These are phyloP conservation scores for Cystobasidium slooffiae DNA, from an alignment of 1,284 basidiomycete genomes.

Conservation along the genomic window DNA sequence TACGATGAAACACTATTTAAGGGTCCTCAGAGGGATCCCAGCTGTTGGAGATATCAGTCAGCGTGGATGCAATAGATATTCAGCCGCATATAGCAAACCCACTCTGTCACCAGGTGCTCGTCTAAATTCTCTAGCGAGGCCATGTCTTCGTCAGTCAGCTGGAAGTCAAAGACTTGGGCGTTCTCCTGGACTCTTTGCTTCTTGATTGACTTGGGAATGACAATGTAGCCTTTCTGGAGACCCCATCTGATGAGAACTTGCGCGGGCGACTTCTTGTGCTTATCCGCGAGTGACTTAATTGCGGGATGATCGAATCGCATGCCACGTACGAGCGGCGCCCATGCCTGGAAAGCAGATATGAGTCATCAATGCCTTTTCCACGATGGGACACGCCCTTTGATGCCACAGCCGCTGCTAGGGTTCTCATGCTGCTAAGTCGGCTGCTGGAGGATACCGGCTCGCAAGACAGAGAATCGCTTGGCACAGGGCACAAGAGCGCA, in stretches of 20 bases:
- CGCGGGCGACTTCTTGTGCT: slow-evolving; percentile 68
- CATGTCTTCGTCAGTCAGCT: slow-evolving; percentile 69
- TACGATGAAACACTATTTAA: neutral
- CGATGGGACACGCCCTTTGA: too few relatives aligned
- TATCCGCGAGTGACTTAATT: slow-evolving; percentile 64
- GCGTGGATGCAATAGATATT: neutral
- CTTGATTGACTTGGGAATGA: slow-evolving; percentile 76
- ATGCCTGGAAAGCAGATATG: slow-evolving; percentile 13
- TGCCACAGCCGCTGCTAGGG: too few relatives aligned
- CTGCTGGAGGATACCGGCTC: too few relatives aligned
- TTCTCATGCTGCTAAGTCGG: too few relatives aligned
- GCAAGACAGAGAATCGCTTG: too few relatives aligned
- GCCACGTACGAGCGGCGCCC: slow-evolving; percentile 67
- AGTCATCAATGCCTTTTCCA: too few relatives aligned
- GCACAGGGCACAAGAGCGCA: too few relatives aligned
- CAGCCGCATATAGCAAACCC: neutral
- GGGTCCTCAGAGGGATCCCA: slow-evolving; percentile 42
- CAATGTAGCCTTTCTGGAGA: slow-evolving; percentile 71
- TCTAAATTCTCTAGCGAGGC: slow-evolving; percentile 66
- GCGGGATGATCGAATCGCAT: slow-evolving; percentile 65
- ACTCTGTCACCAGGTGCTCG: slow-evolving; percentile 45
- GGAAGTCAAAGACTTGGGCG: slow-evolving; percentile 71
- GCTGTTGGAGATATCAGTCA: slow-evolving; percentile 3
- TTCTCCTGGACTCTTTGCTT: slow-evolving; percentile 72
- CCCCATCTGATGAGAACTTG: slow-evolving; percentile 83